A percentile compares a stretch with the other conserved stretches of the same genome.
These are phyloP conservation scores for Tremella yokohamensis DNA, from an alignment of 768 basidiomycete genomes.

Conservation along the genomic window DNA sequence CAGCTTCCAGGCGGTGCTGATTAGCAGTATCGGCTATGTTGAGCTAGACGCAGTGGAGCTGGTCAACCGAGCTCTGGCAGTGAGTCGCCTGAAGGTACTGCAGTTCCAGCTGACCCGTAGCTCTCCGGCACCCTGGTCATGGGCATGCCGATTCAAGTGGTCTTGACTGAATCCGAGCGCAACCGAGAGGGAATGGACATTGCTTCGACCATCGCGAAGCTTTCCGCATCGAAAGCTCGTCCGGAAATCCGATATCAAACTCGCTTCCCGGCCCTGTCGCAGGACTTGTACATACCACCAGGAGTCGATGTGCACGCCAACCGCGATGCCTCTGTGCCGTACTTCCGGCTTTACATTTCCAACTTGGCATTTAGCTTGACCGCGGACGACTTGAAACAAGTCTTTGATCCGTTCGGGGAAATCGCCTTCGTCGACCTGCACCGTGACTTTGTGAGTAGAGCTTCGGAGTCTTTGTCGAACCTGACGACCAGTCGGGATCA, in stretches of 20 bases:
- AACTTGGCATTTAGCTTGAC: conserved; percentile 95
- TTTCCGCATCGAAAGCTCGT: conserved; percentile 4
- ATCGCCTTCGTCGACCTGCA: conserved; percentile 96
- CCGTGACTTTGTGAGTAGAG: conserved; percentile 37
- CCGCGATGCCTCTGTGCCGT: conserved; percentile 42
- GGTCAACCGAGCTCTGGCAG: conserved; percentile 80
- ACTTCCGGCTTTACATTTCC: conserved; percentile 83
- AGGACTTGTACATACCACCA: conserved; percentile 35
- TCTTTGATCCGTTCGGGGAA: conserved; percentile 98
- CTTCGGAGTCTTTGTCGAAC: not conserved
- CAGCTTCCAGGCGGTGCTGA: conserved; percentile 6
- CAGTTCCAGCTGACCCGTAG: conserved; percentile 19
- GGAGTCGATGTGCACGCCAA: conserved; percentile 73
- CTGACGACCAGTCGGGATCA: conserved; percentile 64
- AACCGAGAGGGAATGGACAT: conserved; percentile 24
- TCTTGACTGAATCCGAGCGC: conserved; percentile 89
- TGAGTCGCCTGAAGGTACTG: conserved; percentile 15
- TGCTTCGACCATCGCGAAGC: conserved; percentile 1
- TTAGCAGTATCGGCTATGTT: conserved; percentile 86
- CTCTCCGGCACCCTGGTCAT: conserved; percentile 94
- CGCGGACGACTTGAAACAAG: conserved; percentile 95
- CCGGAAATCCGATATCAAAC: conserved; percentile 9
- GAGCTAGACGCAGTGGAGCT: conserved; percentile 87
- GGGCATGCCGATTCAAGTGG: conserved; percentile 95
- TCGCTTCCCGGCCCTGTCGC: conserved; percentile 42